Conservation (phyloP, 164 flowering plant species). For the Aristolochia contorta region DNA sequence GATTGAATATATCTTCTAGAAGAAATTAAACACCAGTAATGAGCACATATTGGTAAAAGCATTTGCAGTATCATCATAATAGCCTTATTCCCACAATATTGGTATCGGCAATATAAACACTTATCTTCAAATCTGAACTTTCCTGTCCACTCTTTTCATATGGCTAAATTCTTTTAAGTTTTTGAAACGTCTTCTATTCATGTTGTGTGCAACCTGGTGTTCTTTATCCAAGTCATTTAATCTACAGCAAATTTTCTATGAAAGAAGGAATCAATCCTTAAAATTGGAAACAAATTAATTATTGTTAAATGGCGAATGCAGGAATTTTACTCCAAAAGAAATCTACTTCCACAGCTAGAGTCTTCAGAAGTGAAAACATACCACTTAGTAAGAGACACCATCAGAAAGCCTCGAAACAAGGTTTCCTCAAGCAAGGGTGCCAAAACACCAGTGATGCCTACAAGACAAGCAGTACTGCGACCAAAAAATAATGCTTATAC, state of each 20-base stretch:
- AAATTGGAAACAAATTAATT: not conserved
- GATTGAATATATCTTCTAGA: not conserved
- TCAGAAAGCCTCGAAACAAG: slow-evolving; percentile 83
- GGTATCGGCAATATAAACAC: no score
- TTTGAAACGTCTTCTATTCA: no score
- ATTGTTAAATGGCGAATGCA: not conserved
- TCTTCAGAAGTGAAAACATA: slow-evolving; percentile 16
- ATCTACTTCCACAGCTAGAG: not conserved
- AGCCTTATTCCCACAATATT: no score
- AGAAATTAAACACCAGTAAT: not conserved
- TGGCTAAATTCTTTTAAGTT: no score
- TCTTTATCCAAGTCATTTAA: no score
- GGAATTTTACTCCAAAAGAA: not conserved
- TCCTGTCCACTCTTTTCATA: no score
- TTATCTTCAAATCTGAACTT: no score
- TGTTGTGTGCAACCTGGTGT: no score
- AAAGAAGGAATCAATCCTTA: not conserved
- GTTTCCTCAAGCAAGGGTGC: slow-evolving; percentile 95
- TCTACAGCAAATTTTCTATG: no score
- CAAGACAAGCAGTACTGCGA: slow-evolving; percentile 68
- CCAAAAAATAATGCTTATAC: slow-evolving; percentile 5
- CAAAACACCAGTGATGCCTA: slow-evolving; percentile 81
- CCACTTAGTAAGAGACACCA: slow-evolving; percentile 92
- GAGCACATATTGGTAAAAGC: not conserved
- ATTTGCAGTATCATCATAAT: not conserved